phyloP scores from a whole-genome alignment of 23 red algal genomes.

The Gracilariopsis chorda region DNA sequence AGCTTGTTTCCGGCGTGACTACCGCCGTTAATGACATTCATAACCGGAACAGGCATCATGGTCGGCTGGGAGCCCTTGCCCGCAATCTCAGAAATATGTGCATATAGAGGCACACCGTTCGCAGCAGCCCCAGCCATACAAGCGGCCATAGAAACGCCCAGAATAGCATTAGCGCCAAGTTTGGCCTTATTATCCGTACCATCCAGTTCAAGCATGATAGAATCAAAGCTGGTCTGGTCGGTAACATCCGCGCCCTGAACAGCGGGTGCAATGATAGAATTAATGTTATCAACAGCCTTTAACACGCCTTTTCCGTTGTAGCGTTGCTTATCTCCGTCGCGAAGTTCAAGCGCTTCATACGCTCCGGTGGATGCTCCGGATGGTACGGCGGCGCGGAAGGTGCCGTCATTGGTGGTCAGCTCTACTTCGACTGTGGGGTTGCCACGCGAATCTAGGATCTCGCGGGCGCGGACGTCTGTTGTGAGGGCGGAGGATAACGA shows the following conservation, averaged over 20 bases:
- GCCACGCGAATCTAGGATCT: constrained; percentile 87
- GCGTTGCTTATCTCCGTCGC: constrained; percentile 80
- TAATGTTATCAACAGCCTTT: constrained; percentile 92
- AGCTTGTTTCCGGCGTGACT: constrained; percentile 95
- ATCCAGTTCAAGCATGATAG: constrained; percentile 85
- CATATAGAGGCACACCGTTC: constrained; percentile 75
- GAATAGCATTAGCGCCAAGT: constrained; percentile 95
- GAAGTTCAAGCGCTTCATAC: constrained; percentile 95
- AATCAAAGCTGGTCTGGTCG: constrained; percentile 85
- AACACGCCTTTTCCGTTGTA: constrained; percentile 89
- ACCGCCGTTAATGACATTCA: constrained; percentile 99
- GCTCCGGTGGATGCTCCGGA: constrained; percentile 96
- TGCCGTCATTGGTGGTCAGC: constrained; percentile 64
- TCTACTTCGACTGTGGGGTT: constrained; percentile 94
- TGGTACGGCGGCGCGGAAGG: constrained; percentile 86
- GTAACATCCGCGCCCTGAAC: constrained; percentile 69
- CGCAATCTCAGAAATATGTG: constrained; percentile 90
- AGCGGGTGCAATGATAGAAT: constrained; percentile 64
- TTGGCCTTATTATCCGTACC: constrained; percentile 83
- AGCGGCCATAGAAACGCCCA: constrained; percentile 97
- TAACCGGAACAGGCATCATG: constrained; percentile 85
- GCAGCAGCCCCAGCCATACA: constrained; percentile 93
- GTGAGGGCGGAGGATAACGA: background rate
- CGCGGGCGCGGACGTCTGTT: constrained; percentile 58
- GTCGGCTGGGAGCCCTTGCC: constrained; percentile 56